Conservation (phyloP, 306 rosid species). For the Adenanthera pavonina region DNA sequence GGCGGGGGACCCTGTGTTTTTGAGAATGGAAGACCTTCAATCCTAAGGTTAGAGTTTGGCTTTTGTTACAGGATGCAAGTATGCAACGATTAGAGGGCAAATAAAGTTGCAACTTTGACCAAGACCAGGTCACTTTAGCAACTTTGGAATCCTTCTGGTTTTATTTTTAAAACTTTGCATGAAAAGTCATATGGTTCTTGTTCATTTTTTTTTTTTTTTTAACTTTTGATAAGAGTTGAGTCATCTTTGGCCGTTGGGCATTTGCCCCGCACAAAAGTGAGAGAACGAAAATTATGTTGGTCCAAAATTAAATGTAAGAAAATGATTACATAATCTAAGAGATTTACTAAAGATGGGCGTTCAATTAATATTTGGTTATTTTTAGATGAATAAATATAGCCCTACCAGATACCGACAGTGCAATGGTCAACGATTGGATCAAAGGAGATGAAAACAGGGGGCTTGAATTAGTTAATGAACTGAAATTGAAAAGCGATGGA, state of each 20-base stretch:
- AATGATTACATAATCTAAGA: background rate
- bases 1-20: background rate
- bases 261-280: background rate
- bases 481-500: too few species aligned
- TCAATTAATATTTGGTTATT: too few species aligned
- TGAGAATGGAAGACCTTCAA: background rate
- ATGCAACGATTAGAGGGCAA: background rate
- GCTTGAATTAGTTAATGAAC: too few species aligned
- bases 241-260: background rate
- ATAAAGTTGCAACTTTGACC: background rate
- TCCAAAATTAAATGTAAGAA: background rate
- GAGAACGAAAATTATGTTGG: background rate
- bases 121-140: constrained; percentile 16
- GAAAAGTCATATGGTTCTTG: background rate
- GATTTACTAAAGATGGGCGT: too few species aligned
- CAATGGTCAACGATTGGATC: too few species aligned
- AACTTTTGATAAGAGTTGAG: background rate
- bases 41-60: background rate
- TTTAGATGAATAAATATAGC: too few species aligned
- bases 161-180: background rate
- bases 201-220: background rate
- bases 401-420: too few species aligned
- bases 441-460: too few species aligned
- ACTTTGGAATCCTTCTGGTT: background rate
- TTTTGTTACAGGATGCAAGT: background rate